These are phyloP conservation scores for Mycogone perniciosa DNA, from an alignment of 2,329 filamentous ascomycete genomes.

Conservation along the genomic window DNA sequence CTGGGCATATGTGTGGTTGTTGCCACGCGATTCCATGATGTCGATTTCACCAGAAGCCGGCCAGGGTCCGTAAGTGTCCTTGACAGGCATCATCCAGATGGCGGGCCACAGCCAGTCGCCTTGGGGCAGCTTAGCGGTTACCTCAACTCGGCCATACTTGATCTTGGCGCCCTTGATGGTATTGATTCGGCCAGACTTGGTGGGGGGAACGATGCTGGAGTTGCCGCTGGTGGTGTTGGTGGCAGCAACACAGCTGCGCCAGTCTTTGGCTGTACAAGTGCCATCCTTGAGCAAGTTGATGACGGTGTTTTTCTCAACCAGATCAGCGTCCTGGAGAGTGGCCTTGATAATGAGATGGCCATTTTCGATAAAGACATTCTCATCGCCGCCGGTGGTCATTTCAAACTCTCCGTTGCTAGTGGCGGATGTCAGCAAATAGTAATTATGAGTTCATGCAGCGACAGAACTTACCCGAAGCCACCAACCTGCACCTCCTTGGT, in stretches of 20 bases:
- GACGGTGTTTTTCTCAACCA: slow-evolving; percentile 59
- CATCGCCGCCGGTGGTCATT: slow-evolving; percentile 61
- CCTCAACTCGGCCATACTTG: slow-evolving; percentile 76
- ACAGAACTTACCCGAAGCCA: slow-evolving; percentile 60
- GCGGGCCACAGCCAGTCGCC: slow-evolving; percentile 89
- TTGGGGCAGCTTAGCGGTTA: slow-evolving; percentile 65
- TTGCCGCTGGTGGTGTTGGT: slow-evolving; percentile 69
- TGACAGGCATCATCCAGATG: slow-evolving; percentile 82
- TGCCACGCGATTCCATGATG: slow-evolving; percentile 73
- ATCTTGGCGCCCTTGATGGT: slow-evolving; percentile 64
- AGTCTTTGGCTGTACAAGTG: slow-evolving; percentile 56
- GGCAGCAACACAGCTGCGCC: slow-evolving; percentile 55
- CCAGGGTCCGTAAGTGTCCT: slow-evolving; percentile 69
- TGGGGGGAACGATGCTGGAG: slow-evolving; percentile 68
- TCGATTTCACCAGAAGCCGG: slow-evolving; percentile 79
- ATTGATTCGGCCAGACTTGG: slow-evolving; percentile 71
- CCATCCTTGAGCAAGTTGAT: slow-evolving; percentile 62
- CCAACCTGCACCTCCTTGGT: slow-evolving; percentile 68
- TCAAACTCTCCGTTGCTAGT: slow-evolving; percentile 74
- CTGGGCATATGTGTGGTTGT: slow-evolving; percentile 68
- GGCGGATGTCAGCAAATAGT: neutral
- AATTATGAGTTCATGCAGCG: neutral
- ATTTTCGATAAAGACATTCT: slow-evolving; percentile 68
- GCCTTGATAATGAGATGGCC: slow-evolving; percentile 69
- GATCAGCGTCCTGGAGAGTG: slow-evolving; percentile 62